These are phyloP conservation scores for Boletus barrowsii DNA, from an alignment of 768 basidiomycete genomes.

Conservation along the genomic window DNA sequence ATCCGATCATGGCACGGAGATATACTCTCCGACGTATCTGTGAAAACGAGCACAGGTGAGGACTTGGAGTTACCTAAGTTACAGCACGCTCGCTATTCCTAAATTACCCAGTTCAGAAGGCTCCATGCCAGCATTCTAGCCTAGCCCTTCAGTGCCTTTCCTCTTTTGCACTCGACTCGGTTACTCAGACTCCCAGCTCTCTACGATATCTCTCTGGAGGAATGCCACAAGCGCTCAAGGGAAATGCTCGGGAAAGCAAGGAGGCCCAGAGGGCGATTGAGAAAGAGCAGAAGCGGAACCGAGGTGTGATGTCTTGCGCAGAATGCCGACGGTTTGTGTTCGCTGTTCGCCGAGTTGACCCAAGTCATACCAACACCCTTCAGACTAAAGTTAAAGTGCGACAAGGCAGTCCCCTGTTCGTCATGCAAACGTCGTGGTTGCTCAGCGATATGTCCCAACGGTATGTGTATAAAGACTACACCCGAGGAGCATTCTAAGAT, in stretches of 20 bases:
- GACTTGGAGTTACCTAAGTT: constrained; percentile 9
- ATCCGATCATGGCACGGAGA: background rate
- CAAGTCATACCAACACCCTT: background rate
- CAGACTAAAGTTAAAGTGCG: constrained; percentile 70
- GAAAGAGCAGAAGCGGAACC: constrained; percentile 63
- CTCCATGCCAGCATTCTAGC: constrained; percentile 4
- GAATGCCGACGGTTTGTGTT: constrained; percentile 56
- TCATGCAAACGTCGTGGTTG: constrained; percentile 73
- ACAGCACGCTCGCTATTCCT: background rate
- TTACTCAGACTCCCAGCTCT: background rate
- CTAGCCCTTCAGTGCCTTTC: background rate
- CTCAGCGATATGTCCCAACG: constrained; percentile 75
- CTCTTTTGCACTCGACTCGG: background rate
- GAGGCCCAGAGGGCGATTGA: constrained; percentile 51
- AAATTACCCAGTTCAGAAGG: constrained; percentile 3
- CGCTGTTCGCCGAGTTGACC: background rate
- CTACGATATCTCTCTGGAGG: background rate
- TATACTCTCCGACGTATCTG: background rate
- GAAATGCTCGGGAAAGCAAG: constrained; percentile 36
- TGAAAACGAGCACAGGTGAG: background rate
- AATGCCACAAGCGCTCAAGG: constrained; percentile 53
- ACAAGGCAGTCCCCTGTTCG: constrained; percentile 59
- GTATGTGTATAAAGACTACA: constrained; percentile 7
- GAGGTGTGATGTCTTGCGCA: constrained; percentile 54
- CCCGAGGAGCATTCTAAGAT: background rate